Evolutionary conservation across 2,329 filamentous ascomycete species (phyloP), one percentile per base, ranked within the genome.

Genomic region (Chrysoporthe puriensis): DNA sequence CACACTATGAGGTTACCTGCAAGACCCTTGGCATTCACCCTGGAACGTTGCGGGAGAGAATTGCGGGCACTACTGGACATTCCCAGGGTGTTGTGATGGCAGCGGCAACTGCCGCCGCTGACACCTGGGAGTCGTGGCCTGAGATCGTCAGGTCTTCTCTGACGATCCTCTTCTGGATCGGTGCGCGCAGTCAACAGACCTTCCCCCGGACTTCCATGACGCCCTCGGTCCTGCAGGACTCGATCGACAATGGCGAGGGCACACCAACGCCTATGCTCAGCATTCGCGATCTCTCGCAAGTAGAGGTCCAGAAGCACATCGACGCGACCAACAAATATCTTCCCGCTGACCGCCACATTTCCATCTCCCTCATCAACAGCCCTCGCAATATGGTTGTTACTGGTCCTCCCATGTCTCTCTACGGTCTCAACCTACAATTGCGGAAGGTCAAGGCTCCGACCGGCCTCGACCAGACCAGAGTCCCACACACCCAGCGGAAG

Each of bases 141-240:
- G 90, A 92, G 75, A 88, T 93, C 66, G 88, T 93, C 66, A 90
- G 86, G 74, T 90, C 93, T 73, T 92, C 95, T 2, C 84, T 99
- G 71, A 96, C 92, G 42, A 93, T 97, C 75, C 90, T 99, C 42
- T 99, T 99, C 85, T 99, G 96, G 96, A 97, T 99, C 73, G 96
- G 96, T 77, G 90, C 95, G 70, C 91, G 96, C 76, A 97, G 95
- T 79, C 96, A 99, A 80, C 96, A 99, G 80, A 94, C 94, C 2
- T 99, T 97, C 81, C 96, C 96, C 50, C 90, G 92, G 73, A 99
- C 96, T 3, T 98, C 96, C 44, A 86, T 99, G 74, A 93, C 94
- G 3, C 96, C 96, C 0, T 92, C 89, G 57, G 93, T 95, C 76
- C 86, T 99, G 64, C 93, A 95, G 77, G 96, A 99, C 80, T 97